phyloP scores from a whole-genome alignment of 768 basidiomycete genomes.

The Psilocybe subaeruginosa region DNA sequence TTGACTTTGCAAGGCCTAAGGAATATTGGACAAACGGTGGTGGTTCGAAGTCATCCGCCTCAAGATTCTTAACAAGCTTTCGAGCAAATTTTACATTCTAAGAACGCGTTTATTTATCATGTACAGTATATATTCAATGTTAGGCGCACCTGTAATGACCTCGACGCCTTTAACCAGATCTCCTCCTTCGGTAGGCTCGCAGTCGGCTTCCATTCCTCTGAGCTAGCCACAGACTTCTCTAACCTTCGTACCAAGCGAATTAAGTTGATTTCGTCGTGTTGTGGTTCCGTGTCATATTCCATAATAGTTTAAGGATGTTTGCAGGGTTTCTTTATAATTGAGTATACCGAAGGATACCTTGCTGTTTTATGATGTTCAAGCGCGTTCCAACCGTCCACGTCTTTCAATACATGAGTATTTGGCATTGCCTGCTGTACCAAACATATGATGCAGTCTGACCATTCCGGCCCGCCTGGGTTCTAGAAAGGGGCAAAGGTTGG shows the following conservation, averaged over 20 bases:
- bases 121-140: neutral
- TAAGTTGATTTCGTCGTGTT: conserved; percentile 73
- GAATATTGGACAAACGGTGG: conserved; percentile 39
- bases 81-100: conserved; percentile 59
- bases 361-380: too few species aligned
- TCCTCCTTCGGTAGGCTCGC: conserved; percentile 20
- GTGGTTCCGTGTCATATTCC: conserved; percentile 9
- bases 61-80: conserved; percentile 59
- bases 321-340: too few species aligned
- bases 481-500: too few species aligned
- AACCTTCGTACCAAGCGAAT: conserved; percentile 61
- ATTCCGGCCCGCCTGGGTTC: too few species aligned
- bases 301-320: neutral
- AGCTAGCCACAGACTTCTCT: conserved; percentile 52
- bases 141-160: conserved; percentile 54
- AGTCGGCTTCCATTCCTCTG: conserved; percentile 37
- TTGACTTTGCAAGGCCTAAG: neutral
- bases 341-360: too few species aligned
- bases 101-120: neutral
- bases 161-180: conserved; percentile 59
- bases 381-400: too few species aligned
- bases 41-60: conserved; percentile 47
- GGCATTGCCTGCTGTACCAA: too few species aligned
- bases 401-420: too few species aligned
- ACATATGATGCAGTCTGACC: too few species aligned